Evolutionary conservation across 202 grass and related monocot species (phyloP).

Genomic region (Panicum hallii): DNA sequence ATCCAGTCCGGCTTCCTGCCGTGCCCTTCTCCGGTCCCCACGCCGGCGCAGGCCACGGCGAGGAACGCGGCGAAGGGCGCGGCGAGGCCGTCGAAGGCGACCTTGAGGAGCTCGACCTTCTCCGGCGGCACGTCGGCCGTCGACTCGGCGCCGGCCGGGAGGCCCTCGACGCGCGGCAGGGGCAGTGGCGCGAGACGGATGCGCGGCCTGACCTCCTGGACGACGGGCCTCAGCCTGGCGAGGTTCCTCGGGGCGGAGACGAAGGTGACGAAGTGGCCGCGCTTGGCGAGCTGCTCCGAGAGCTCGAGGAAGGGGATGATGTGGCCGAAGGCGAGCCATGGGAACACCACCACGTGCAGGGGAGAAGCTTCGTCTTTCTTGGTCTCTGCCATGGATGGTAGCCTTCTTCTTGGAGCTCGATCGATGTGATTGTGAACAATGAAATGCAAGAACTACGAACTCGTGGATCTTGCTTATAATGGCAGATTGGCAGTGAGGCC

Average conservation of each 20-base stretch:
- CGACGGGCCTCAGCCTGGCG: slow-evolving; percentile 34
- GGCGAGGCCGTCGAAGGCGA: slow-evolving; percentile 51
- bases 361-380: not conserved
- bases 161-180: not conserved
- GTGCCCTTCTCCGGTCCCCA: not conserved
- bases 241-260: slow-evolving; percentile 52
- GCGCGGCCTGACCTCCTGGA: not conserved
- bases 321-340: slow-evolving; percentile 66
- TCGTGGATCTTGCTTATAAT: not conserved
- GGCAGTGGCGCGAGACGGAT: not conserved
- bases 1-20: slow-evolving; percentile 50
- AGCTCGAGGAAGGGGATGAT: slow-evolving; percentile 61
- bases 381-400: not conserved
- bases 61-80: slow-evolving; percentile 35
- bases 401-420: not conserved
- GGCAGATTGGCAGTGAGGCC: not conserved
- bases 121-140: slow-evolving; percentile 52
- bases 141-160: slow-evolving; percentile 48
- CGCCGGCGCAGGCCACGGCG: not conserved
- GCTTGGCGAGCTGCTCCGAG: slow-evolving; percentile 48
- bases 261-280: slow-evolving; percentile 47
- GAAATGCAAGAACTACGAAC: not conserved
- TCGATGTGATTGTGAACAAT: not conserved
- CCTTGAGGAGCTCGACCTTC: slow-evolving; percentile 44
- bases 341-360: slow-evolving; percentile 51